These are phyloP conservation scores for Aspergillus sp. DNA, from an alignment of 2,329 filamentous ascomycete species.

Conservation along the genomic window DNA sequence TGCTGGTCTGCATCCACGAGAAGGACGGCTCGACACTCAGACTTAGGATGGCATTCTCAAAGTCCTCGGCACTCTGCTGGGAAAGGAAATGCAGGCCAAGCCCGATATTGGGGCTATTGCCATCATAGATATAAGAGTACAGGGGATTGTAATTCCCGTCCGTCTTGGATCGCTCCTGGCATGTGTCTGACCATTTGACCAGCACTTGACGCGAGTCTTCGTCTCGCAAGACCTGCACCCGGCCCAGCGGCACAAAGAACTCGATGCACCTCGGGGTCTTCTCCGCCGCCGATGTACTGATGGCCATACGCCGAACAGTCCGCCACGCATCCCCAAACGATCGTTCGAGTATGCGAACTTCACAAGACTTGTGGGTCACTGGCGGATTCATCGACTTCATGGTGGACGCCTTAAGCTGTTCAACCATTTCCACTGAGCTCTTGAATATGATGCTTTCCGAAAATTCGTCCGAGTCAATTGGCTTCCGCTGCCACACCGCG, in stretches of 20 bases:
- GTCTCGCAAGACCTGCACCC: constrained; percentile 18
- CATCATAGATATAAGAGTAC: constrained; percentile 22
- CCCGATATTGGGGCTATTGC: constrained; percentile 20
- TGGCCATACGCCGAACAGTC: constrained; percentile 20
- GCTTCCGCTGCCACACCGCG: constrained; percentile 20
- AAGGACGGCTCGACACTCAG: constrained; percentile 14
- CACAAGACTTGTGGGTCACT: constrained; percentile 16
- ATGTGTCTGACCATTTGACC: constrained; percentile 24
- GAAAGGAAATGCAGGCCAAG: constrained; percentile 16
- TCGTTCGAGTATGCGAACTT: constrained; percentile 23
- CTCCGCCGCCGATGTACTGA: constrained; percentile 21
- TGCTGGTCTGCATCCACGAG: constrained; percentile 15
- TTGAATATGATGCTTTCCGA: constrained; percentile 22
- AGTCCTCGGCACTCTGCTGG: constrained; percentile 14
- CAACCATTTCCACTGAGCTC: constrained; percentile 18
- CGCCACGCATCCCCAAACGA: constrained; percentile 21
- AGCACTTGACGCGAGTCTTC: constrained; percentile 14
- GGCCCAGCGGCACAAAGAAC: constrained; percentile 20
- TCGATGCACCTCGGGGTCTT: constrained; percentile 17
- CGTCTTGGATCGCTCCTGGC: constrained; percentile 18
- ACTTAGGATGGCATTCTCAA: constrained; percentile 18
- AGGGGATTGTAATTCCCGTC: constrained; percentile 22
- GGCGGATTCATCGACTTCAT: constrained; percentile 22
- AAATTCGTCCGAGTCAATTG: constrained; percentile 18
- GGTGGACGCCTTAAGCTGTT: constrained; percentile 19